phyloP scores from a whole-genome alignment of 495 filamentous ascomycete genomes.

The Trichoderma erinaceum region DNA sequence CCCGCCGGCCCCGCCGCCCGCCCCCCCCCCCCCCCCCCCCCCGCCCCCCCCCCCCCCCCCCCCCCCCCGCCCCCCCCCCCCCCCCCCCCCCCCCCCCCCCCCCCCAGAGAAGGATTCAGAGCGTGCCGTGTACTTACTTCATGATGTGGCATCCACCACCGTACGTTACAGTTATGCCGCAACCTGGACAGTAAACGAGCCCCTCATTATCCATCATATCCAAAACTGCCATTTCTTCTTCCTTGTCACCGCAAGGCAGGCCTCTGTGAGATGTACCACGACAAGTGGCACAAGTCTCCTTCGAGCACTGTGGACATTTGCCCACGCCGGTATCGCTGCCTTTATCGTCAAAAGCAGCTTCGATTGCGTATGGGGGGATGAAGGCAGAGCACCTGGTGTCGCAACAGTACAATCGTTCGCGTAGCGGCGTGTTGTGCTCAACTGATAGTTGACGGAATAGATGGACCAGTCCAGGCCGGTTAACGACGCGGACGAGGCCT shows the following conservation, averaged over 20 bases:
- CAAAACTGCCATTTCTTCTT: not conserved
- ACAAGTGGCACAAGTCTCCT: constrained; percentile 37
- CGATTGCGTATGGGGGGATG: constrained; percentile 29
- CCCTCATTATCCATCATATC: constrained; percentile 6
- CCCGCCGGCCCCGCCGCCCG: too few relatives aligned
- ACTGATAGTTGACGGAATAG: not conserved
- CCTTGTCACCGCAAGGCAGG: not conserved
- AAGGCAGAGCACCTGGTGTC: constrained; percentile 32
- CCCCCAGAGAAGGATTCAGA: not conserved
- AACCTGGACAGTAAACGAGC: not conserved
- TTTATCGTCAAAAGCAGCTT: constrained; percentile 16
- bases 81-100: too few relatives aligned
- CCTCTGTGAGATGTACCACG: constrained; percentile 31
- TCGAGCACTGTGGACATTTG: constrained; percentile 30
- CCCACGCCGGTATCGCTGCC: constrained; percentile 20
- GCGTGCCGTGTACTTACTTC: not conserved
- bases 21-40: too few relatives aligned
- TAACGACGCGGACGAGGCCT: not conserved
- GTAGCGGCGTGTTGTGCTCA: not conserved
- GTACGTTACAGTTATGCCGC: not conserved
- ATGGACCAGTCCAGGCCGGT: not conserved
- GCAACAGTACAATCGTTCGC: constrained; percentile 32
- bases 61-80: too few relatives aligned
- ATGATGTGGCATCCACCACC: constrained; percentile 2
- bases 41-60: too few relatives aligned